Evolutionary conservation across 371 early-diverging fungal genomes (phyloP), one percentile per base, ranked within the genome.

Genomic region (Mortierella sp.): DNA sequence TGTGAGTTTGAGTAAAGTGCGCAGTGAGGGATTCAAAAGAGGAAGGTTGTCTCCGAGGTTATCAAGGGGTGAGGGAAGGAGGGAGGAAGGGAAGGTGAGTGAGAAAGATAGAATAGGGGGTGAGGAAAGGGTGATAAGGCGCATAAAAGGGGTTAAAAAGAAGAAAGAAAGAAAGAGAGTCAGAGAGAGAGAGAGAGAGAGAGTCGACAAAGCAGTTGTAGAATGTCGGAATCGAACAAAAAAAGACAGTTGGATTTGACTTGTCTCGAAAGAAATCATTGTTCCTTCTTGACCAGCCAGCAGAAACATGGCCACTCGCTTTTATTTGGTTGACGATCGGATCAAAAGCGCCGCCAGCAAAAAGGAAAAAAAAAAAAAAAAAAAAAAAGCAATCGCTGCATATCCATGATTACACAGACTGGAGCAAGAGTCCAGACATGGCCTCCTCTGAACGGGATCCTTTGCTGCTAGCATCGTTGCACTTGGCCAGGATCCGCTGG

Each of bases 391-490:
- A 45, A 47, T 26, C 10, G 9, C 8, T 2, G 34, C 34, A 6
- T 14, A 6, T 8, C 29, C 29, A 37, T 22, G 39, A 61, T 61
- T 69, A 78, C 24, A 83, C 58, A 26, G 83, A 83, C 70, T 78
- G 83, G 34, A 78, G 52, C 2, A 83, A 61, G 1, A 83, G 75
- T 0, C 83, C 79, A 0, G 68, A 68, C 79, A 83, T 78, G 39
- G 83, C 83, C 22, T 74, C 78, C 24, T 83, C 79, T 0, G 64
- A 31, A 4, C 76, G 68, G 29, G 58, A 43, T 26, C 73, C 66
- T 19, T 40, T 55, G 37, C 68, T 65, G 8, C 50, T n/a, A 1
- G 70, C 68, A 10, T 78, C 76, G 16, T 31, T 68, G 5, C 73
- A 55, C 39, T 44, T 55, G 19, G 34, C 14, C 44, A 75, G 29